These are phyloP conservation scores for Fusarium camptoceras DNA, from an alignment of 2,329 filamentous ascomycete species.

Conservation along the genomic window DNA sequence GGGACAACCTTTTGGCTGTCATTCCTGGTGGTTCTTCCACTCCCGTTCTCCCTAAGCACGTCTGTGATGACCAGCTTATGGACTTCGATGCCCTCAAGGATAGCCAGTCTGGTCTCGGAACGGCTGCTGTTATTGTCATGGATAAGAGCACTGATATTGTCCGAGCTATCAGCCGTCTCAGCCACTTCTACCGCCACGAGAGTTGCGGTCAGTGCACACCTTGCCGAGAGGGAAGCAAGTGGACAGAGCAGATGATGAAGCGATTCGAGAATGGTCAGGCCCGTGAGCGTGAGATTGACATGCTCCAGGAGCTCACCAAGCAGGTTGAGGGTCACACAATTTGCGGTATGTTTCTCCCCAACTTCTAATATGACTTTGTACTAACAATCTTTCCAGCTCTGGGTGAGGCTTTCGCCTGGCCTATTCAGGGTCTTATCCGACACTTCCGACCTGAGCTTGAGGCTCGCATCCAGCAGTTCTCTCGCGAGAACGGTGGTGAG, in stretches of 20 bases:
- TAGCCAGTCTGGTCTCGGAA: constrained; percentile 95
- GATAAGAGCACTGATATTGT: constrained; percentile 98
- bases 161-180: constrained; percentile 89
- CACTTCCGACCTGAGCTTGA: constrained; percentile 98
- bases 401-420: constrained; percentile 98
- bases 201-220: constrained; percentile 98
- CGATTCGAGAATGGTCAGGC: constrained; percentile 93
- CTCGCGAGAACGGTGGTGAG: constrained; percentile 76
- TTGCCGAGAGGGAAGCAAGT: constrained; percentile 99
- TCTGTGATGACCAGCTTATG: constrained; percentile 98
- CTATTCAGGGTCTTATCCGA: constrained; percentile 95
- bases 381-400: constrained; percentile 68
- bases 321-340: constrained; percentile 99
- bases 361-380: constrained; percentile 1
- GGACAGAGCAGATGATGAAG: constrained; percentile 99
- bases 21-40: constrained; percentile 98
- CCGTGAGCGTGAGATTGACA: constrained; percentile 93
- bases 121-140: constrained; percentile 98
- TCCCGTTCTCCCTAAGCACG: constrained; percentile 87
- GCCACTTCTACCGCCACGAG: constrained; percentile 98
- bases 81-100: constrained; percentile 99
- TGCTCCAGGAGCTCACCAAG: constrained; percentile 99
- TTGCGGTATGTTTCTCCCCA: constrained; percentile 73
- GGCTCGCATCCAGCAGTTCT: constrained; percentile 86
- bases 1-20: constrained; percentile 96